Evolutionary conservation across 306 rosid genomes (phyloP).

Genomic region (Vachellia collinsii): DNA sequence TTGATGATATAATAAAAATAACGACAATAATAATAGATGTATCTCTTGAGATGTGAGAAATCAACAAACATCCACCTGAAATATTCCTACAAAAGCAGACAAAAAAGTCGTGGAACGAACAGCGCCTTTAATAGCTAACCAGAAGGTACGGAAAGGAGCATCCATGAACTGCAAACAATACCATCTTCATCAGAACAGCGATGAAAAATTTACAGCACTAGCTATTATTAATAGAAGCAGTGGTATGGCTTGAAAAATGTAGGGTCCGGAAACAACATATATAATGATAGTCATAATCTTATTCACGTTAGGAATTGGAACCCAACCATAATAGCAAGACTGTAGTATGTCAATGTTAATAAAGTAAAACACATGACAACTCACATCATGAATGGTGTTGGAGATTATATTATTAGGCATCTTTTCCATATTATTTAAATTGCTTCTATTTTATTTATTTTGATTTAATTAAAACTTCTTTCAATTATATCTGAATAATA

Average conservation of each 20-base stretch:
- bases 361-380: conserved; percentile 9
- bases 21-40: conserved; percentile 16
- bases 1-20: conserved; percentile 30
- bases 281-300: conserved; percentile 15
- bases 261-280: not conserved
- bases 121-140: conserved; percentile 74
- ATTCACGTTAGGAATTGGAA: conserved; percentile 14
- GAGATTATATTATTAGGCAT: not conserved
- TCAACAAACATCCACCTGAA: conserved; percentile 62
- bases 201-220: not conserved
- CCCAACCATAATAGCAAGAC: conserved; percentile 11
- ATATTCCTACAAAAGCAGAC: conserved; percentile 93
- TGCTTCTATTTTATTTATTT: not conserved
- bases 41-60: conserved; percentile 23
- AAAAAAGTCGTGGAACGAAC: conserved; percentile 89
- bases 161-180: conserved; percentile 68
- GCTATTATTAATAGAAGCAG: not conserved
- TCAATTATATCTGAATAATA: not conserved
- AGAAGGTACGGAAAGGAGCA: conserved; percentile 80
- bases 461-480: not conserved
- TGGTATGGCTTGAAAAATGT: conserved; percentile 1
- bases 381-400: not conserved
- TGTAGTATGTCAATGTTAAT: conserved; percentile 1
- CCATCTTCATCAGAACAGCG: conserved; percentile 27
- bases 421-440: not conserved